These are phyloP conservation scores for Micractinium conductrix DNA, from an alignment of 139 green algal genomes.

Conservation along the genomic window DNA sequence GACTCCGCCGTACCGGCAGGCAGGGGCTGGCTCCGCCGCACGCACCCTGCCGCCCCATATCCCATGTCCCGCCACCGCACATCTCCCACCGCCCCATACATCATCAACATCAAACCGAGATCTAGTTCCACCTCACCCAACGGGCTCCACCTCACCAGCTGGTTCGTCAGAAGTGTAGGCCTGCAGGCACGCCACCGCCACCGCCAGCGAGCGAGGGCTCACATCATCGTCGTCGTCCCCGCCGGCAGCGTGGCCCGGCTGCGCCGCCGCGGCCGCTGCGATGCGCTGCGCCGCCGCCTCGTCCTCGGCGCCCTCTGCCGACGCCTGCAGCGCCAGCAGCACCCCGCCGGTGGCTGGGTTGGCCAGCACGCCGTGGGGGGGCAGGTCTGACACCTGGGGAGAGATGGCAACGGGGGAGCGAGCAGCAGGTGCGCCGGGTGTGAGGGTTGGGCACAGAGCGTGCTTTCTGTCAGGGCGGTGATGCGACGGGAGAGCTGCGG, in stretches of 20 bases:
- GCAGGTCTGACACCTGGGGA: conserved; percentile 45
- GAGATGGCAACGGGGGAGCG: too few relatives aligned
- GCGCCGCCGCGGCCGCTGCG: background rate
- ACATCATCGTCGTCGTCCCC: conserved; percentile 45
- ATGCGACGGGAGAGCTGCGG: too few relatives aligned
- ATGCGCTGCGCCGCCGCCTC: conserved; percentile 18
- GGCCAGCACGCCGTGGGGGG: conserved; percentile 46
- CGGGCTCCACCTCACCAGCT: conserved; percentile 13
- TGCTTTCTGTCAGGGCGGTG: too few relatives aligned
- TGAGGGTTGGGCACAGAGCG: background rate
- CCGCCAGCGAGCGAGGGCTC: conserved; percentile 66
- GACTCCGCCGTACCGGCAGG: too few relatives aligned
- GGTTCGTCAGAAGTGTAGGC: conserved; percentile 59
- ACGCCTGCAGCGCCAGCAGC: conserved; percentile 53
- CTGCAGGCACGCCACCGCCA: conserved; percentile 66
- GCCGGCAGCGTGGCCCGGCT: background rate
- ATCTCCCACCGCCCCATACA: too few relatives aligned
- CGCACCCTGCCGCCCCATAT: too few relatives aligned
- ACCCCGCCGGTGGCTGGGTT: conserved; percentile 24
- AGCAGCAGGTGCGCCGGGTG: too few relatives aligned
- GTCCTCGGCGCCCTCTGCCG: background rate
- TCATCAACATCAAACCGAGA: too few relatives aligned
- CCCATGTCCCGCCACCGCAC: too few relatives aligned
- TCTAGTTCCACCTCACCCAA: too few relatives aligned
- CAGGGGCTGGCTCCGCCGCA: too few relatives aligned